Evolutionary conservation across 805 yeast genomes (phyloP), one percentile per base, ranked within the genome.

Genomic region (Lipomyces yamadae): DNA sequence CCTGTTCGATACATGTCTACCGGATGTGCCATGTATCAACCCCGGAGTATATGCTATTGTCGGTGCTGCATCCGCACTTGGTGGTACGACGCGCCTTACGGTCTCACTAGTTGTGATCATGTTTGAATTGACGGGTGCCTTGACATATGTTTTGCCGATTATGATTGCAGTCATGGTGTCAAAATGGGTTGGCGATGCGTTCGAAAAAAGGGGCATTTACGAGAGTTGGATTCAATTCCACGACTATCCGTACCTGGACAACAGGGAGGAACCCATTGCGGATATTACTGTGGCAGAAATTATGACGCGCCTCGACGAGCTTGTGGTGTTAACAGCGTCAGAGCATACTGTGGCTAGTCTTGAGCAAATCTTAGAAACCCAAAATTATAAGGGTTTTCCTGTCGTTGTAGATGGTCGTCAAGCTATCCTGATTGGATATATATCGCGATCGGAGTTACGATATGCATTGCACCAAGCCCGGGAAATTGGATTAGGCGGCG

Each of bases 11-110:
- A 6, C 60, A 11, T 82, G 88, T 56, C 79, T 83, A 39, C 79
- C 79, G 1, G 84, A 82, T 57, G 78, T 76, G 18, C 74, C 81
- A 64, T 87, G 95, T 72, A 86, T 91, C 8, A 88, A 92, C 1
- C 96, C 96, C 0, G 93, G 95, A 0, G 91, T 93, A 0, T 92
- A 91, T 74, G 96, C 96, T 0, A 89, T 91, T 8, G 91, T 92
- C 30, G 97, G 97, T 0, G 92, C 96, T 0, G 96, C 92, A 0
- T 83, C 96, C 0, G 89, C 90, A 63, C 80, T 91, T 71, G 86
- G 95, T 0, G 96, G 96, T 3, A 86, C 88, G 15, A 90, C 97
- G 2, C 86, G 91, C 70, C 84, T 91, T 78, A 90, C 93, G 3
- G 88, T 91, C 69, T 84, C 92, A 56, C 87, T 89, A 6, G 97